phyloP scores from a whole-genome alignment of 2,329 filamentous ascomycete genomes.

The Fusarium heterosporum region DNA sequence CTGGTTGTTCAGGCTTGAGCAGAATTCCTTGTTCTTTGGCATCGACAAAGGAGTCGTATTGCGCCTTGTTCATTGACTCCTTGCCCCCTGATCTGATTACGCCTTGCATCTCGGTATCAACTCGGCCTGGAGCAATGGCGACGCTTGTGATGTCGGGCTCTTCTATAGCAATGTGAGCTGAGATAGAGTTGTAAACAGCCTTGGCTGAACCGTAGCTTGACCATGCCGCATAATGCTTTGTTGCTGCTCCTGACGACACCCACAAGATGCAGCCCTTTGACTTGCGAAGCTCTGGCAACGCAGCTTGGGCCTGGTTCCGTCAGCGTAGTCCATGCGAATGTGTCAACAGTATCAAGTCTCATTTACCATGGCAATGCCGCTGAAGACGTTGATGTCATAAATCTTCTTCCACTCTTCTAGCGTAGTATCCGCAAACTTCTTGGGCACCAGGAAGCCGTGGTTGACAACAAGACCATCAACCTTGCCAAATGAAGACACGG shows the following conservation, averaged over 20 bases:
- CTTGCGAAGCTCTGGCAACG: constrained; percentile 75
- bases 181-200: constrained; percentile 84
- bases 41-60: constrained; percentile 75
- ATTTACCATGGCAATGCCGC: constrained; percentile 79
- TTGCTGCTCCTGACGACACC: constrained; percentile 82
- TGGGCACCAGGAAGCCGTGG: constrained; percentile 83
- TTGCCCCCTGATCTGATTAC: constrained; percentile 74
- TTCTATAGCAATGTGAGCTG: constrained; percentile 77
- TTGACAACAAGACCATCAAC: constrained; percentile 90
- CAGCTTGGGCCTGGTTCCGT: constrained; percentile 72
- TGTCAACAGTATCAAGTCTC: constrained; percentile 1
- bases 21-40: constrained; percentile 78
- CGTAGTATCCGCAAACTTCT: constrained; percentile 76
- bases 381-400: constrained; percentile 91
- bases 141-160: constrained; percentile 81
- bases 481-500: constrained; percentile 74
- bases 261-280: constrained; percentile 79
- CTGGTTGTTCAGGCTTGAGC: constrained; percentile 85
- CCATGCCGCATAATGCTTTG: constrained; percentile 76
- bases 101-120: constrained; percentile 93
- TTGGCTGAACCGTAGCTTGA: constrained; percentile 86
- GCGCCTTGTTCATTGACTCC: constrained; percentile 62
- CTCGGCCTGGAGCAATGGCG: constrained; percentile 80
- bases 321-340: background rate
- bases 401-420: constrained; percentile 78